phyloP scores from a whole-genome alignment of 768 basidiomycete genomes.

The Podaxis pistillaris region DNA sequence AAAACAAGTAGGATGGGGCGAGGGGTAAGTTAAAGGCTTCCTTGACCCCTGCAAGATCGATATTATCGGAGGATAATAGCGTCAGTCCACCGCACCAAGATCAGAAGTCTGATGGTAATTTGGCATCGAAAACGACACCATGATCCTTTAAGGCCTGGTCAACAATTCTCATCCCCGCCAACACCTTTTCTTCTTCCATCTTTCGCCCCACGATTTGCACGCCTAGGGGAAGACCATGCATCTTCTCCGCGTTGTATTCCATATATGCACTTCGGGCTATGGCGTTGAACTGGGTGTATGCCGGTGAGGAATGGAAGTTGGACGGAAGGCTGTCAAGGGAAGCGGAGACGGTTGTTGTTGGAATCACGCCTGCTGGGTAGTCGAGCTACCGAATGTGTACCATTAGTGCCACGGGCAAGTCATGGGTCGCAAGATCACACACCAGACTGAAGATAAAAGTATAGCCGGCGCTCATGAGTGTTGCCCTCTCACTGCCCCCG shows the following conservation, averaged over 20 bases:
- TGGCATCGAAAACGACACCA: not conserved
- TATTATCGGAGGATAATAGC: not conserved
- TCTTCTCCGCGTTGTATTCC: constrained; percentile 57
- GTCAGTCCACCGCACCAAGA: not conserved
- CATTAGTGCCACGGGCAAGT: not conserved
- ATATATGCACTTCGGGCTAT: constrained; percentile 40
- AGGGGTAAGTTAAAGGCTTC: constrained; percentile 1
- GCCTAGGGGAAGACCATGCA: constrained; percentile 68
- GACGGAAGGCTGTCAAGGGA: constrained; percentile 32
- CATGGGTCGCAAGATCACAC: constrained; percentile 26
- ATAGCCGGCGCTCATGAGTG: constrained; percentile 58
- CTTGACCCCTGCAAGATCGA: not conserved
- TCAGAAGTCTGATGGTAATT: not conserved
- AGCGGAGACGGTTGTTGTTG: constrained; percentile 52
- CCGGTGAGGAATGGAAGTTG: constrained; percentile 30
- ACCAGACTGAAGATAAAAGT: constrained; percentile 71
- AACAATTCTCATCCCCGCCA: constrained; percentile 65
- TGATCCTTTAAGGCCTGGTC: constrained; percentile 30
- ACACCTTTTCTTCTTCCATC: constrained; percentile 71
- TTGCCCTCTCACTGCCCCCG: constrained; percentile 48
- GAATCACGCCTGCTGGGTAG: constrained; percentile 56
- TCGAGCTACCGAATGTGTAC: constrained; percentile 39
- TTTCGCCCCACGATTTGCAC: constrained; percentile 62
- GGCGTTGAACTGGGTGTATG: constrained; percentile 31
- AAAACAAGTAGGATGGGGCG: not conserved